Percentiles rank a stretch among this genome's conserved stretches.
These are phyloP conservation scores for Royoungia palumana DNA, from an alignment of 768 basidiomycete species.

Conservation along the genomic window DNA sequence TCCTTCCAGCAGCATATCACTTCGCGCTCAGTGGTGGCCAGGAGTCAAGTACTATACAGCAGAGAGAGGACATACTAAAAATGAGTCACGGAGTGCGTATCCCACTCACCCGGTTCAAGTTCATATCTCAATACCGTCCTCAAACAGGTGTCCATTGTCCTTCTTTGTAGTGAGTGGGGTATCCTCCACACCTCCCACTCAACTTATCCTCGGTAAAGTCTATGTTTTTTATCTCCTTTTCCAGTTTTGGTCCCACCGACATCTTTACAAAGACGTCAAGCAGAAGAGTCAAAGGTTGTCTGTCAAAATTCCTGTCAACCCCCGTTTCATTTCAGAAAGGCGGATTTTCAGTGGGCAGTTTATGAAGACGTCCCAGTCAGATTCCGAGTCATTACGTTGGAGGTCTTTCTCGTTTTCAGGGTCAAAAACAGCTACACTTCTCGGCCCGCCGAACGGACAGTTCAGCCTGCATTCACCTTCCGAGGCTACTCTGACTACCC, in stretches of 20 bases:
- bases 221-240: slow-evolving; percentile 52
- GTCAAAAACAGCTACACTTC: slow-evolving; percentile 10
- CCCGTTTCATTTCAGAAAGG: slow-evolving; percentile 26
- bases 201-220: slow-evolving; percentile 32
- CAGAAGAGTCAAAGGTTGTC: slow-evolving; percentile 42
- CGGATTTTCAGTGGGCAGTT: slow-evolving; percentile 26
- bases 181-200: background rate
- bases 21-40: slow-evolving; percentile 39
- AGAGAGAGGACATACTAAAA: slow-evolving; percentile 41
- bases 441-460: slow-evolving; percentile 6
- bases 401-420: slow-evolving; percentile 11
- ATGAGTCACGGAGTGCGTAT: slow-evolving; percentile 51
- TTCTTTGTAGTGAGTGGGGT: slow-evolving; percentile 46
- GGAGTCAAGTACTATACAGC: slow-evolving; percentile 24
- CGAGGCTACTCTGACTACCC: slow-evolving; percentile 23
- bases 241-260: slow-evolving; percentile 54
- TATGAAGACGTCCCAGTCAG: slow-evolving; percentile 16
- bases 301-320: slow-evolving; percentile 30
- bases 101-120: background rate
- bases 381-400: slow-evolving; percentile 18
- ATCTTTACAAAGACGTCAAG: slow-evolving; percentile 48
- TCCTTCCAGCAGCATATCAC: slow-evolving; percentile 80
- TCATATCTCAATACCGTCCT: background rate
- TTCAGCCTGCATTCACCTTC: slow-evolving; percentile 23
- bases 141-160: slow-evolving; percentile 47